These are phyloP conservation scores for Penicillium sp. DNA, from an alignment of 2,329 filamentous ascomycete species.

Conservation along the genomic window DNA sequence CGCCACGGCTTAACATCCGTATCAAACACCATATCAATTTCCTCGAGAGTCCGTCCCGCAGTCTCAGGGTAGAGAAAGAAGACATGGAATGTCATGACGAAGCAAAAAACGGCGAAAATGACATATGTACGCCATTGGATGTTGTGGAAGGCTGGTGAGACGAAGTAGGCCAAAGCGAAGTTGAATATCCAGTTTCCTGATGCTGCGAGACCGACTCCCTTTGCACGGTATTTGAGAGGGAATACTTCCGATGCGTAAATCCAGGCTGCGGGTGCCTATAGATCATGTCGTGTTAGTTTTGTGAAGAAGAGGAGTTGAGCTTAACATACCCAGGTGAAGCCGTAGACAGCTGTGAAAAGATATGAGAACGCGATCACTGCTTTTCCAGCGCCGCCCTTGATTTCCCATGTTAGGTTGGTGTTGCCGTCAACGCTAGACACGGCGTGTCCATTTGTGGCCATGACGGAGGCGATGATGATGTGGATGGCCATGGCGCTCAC, in stretches of 20 bases:
- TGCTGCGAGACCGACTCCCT: conserved; percentile 62
- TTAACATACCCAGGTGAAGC: conserved; percentile 45
- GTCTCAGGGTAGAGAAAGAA: conserved; percentile 68
- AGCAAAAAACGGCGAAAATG: conserved; percentile 73
- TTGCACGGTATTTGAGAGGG: conserved; percentile 63
- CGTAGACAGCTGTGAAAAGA: conserved; percentile 41
- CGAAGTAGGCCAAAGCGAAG: conserved; percentile 55
- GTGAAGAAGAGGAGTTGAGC: not conserved
- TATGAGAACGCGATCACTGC: conserved; percentile 67
- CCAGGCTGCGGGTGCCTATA: conserved; percentile 56
- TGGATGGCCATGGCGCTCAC: conserved; percentile 50
- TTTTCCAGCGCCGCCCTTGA: conserved; percentile 53
- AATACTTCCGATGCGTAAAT: conserved; percentile 64
- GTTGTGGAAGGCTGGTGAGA: conserved; percentile 59
- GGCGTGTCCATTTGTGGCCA: conserved; percentile 50
- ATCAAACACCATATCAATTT: conserved; percentile 70
- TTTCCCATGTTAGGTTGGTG: conserved; percentile 46
- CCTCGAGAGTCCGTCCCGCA: conserved; percentile 69
- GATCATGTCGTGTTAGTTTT: not conserved
- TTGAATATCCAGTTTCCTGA: conserved; percentile 65
- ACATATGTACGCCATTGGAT: conserved; percentile 67
- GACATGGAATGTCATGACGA: conserved; percentile 66
- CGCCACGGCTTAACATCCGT: conserved; percentile 33
- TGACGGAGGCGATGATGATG: conserved; percentile 55
- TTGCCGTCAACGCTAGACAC: conserved; percentile 51